These are phyloP conservation scores for Aspergillus mulundensis DNA, from an alignment of 495 filamentous ascomycete species.

Conservation along the genomic window DNA sequence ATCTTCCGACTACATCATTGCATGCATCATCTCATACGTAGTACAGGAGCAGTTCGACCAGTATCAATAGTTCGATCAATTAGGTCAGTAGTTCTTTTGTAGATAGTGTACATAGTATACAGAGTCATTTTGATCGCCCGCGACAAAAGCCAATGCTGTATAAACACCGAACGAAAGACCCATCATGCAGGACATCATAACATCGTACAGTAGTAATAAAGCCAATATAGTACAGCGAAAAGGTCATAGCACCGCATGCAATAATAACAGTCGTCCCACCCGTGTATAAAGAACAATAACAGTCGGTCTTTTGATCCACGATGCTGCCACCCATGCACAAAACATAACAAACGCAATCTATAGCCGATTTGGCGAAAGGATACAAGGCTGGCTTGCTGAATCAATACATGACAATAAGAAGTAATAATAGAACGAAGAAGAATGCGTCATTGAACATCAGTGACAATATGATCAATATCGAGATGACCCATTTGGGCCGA, in stretches of 20 bases:
- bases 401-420: slow-evolving; percentile 4
- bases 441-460: slow-evolving; percentile 17
- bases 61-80: background rate
- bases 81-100: background rate
- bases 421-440: slow-evolving; percentile 7
- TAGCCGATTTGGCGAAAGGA: slow-evolving; percentile 1
- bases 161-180: background rate
- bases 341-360: slow-evolving; percentile 5
- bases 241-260: slow-evolving; percentile 13
- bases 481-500: background rate
- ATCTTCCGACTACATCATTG: background rate
- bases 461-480: background rate
- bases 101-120: background rate
- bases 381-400: slow-evolving; percentile 17
- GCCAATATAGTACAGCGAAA: slow-evolving; percentile 21
- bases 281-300: slow-evolving; percentile 9
- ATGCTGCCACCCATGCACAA: slow-evolving; percentile 7
- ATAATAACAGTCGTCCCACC: slow-evolving; percentile 8
- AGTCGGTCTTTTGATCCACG: slow-evolving; percentile 19
- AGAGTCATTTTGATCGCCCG: slow-evolving; percentile 4
- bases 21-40: background rate
- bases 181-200: slow-evolving; percentile 18
- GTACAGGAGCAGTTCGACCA: background rate
- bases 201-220: slow-evolving; percentile 10
- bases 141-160: slow-evolving; percentile 10